Conservation (phyloP, 179 eudicot species). For the Amaranthus tricolor region DNA sequence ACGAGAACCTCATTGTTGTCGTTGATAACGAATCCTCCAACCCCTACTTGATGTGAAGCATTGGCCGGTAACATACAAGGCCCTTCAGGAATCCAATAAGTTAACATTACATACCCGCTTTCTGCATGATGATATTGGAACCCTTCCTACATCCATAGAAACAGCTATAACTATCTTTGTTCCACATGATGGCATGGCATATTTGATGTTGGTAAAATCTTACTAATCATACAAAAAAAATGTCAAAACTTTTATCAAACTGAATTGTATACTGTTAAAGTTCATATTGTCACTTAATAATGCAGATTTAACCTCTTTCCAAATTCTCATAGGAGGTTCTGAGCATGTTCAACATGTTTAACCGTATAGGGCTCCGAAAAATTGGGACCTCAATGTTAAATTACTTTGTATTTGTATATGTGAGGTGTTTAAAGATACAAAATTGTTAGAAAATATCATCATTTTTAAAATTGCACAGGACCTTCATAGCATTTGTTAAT, state of each 20-base stretch:
- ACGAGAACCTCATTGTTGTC: slow-evolving; percentile 83
- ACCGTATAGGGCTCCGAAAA: too few relatives aligned
- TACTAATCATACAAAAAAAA: too few relatives aligned
- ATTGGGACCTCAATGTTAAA: too few relatives aligned
- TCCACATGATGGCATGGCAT: not conserved
- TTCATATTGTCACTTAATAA: too few relatives aligned
- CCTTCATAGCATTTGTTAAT: too few relatives aligned
- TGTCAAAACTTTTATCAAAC: not conserved
- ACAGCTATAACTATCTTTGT: not conserved
- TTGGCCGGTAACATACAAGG: slow-evolving; percentile 78
- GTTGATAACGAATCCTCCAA: slow-evolving; percentile 79
- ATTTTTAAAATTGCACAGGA: too few relatives aligned
- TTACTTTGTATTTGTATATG: too few relatives aligned
- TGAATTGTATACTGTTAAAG: not conserved
- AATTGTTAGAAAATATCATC: too few relatives aligned
- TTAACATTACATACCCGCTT: slow-evolving; percentile 68
- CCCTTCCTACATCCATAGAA: slow-evolving; percentile 50
- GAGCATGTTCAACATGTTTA: too few relatives aligned
- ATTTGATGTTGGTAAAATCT: not conserved
- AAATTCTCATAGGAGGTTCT: too few relatives aligned
- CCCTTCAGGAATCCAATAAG: slow-evolving; percentile 85
- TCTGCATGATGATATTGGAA: slow-evolving; percentile 79
- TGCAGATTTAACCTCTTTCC: too few relatives aligned
- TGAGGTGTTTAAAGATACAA: too few relatives aligned
- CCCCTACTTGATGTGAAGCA: slow-evolving; percentile 92